Percentiles rank a stretch among this genome's conserved stretches.
Evolutionary conservation across 495 filamentous ascomycete species (phyloP).

Genomic region (Chaetomium fimeti): DNA sequence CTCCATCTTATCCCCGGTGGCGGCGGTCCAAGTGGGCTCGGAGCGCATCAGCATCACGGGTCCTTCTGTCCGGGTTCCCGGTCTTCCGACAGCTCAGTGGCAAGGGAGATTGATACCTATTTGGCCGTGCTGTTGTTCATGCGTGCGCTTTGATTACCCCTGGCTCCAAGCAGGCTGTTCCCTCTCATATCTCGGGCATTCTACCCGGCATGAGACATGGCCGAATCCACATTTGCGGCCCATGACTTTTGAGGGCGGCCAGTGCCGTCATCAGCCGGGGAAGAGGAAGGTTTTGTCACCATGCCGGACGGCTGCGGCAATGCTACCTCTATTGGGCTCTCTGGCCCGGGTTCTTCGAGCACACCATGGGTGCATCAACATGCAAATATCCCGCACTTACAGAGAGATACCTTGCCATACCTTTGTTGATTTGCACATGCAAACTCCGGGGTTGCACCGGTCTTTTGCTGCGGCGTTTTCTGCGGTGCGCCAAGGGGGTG

Average conservation of each 20-base stretch:
- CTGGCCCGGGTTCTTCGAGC: constrained; percentile 11
- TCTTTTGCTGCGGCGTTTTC: constrained; percentile 30
- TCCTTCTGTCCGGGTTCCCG: background rate
- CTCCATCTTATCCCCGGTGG: background rate
- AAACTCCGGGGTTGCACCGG: constrained; percentile 25
- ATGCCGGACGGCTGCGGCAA: background rate
- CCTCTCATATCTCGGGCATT: background rate
- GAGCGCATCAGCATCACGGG: background rate
- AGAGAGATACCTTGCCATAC: background rate
- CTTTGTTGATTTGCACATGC: constrained; percentile 35
- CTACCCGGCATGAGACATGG: background rate
- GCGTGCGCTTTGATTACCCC: constrained; percentile 1
- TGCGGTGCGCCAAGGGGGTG: background rate
- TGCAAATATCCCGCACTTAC: constrained; percentile 36
- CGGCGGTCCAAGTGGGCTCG: background rate
- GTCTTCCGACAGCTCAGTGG: constrained; percentile 4
- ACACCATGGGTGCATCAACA: constrained; percentile 26
- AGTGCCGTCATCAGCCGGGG: constrained; percentile 31
- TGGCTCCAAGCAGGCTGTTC: background rate
- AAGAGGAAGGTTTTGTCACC: background rate
- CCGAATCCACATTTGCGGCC: background rate
- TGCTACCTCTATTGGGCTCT: background rate
- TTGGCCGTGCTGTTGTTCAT: background rate
- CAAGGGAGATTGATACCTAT: constrained; percentile 7
- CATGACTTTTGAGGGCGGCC: constrained; percentile 26